phyloP scores from a whole-genome alignment of 768 basidiomycete species.

The Tulasnella sp. region DNA sequence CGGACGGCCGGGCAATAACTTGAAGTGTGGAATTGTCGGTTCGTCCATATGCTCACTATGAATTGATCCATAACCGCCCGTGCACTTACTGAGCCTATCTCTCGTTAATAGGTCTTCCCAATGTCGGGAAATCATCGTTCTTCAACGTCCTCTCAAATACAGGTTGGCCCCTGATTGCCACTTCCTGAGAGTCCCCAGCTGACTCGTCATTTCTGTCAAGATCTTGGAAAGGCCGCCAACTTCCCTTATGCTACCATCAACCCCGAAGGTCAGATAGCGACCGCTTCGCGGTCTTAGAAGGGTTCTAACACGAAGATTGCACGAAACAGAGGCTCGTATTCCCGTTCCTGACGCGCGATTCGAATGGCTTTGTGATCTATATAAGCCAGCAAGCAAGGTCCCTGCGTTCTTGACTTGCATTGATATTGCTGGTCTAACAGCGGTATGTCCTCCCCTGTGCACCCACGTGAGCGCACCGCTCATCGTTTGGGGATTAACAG shows the following conservation, averaged over 20 bases:
- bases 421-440: constrained; percentile 96
- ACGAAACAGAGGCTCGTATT: constrained; percentile 57
- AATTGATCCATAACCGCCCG: background rate
- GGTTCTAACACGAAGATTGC: constrained; percentile 25
- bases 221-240: constrained; percentile 91
- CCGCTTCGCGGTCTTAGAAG: constrained; percentile 27
- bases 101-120: constrained; percentile 60
- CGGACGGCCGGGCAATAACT: constrained; percentile 90
- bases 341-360: constrained; percentile 91
- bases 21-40: constrained; percentile 99
- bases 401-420: constrained; percentile 96
- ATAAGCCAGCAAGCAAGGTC: constrained; percentile 80
- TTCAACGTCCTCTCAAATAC: constrained; percentile 94
- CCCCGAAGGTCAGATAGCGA: constrained; percentile 45
- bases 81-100: background rate
- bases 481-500: constrained; percentile 27
- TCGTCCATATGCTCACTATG: constrained; percentile 32
- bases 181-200: constrained; percentile 4
- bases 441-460: constrained; percentile 39
- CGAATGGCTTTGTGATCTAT: constrained; percentile 83
- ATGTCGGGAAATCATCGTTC: constrained; percentile 98
- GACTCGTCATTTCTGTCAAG: constrained; percentile 30
- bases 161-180: constrained; percentile 37
- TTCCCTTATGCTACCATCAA: constrained; percentile 94
- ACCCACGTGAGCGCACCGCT: background rate